phyloP scores from a whole-genome alignment of 805 yeast genomes.

The Torulaspora delbrueckii region DNA sequence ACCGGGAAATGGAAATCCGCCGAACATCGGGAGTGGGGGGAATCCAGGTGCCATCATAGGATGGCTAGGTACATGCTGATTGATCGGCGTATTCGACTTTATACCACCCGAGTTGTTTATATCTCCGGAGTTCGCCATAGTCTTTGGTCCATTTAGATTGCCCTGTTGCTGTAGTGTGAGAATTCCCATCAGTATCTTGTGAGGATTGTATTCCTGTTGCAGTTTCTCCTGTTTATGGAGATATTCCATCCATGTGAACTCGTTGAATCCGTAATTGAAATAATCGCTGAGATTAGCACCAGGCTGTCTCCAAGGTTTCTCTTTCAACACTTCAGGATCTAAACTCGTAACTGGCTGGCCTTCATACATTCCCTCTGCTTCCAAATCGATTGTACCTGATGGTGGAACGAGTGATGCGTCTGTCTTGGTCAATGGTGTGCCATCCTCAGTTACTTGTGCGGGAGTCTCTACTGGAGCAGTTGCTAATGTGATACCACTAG shows the following conservation, averaged over 20 bases:
- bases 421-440: slow-evolving; percentile 5
- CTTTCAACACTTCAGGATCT: slow-evolving; percentile 73
- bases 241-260: slow-evolving; percentile 91
- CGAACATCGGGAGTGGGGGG: slow-evolving; percentile 35
- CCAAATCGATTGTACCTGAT: slow-evolving; percentile 33
- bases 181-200: slow-evolving; percentile 61
- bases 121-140: slow-evolving; percentile 17
- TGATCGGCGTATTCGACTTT: slow-evolving; percentile 3
- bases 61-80: slow-evolving; percentile 8
- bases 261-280: slow-evolving; percentile 95
- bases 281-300: slow-evolving; percentile 94
- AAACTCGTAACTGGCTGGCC: slow-evolving; percentile 81
- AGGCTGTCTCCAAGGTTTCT: slow-evolving; percentile 97
- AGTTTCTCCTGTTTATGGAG: slow-evolving; percentile 80
- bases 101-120: slow-evolving; percentile 6
- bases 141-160: slow-evolving; percentile 40
- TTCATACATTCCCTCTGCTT: slow-evolving; percentile 42
- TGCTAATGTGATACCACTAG: slow-evolving; percentile 13
- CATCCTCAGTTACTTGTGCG: slow-evolving; percentile 5
- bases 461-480: slow-evolving; percentile 4
- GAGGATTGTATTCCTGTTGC: slow-evolving; percentile 77
- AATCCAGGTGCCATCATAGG: slow-evolving; percentile 30
- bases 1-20: slow-evolving; percentile 36
- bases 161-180: slow-evolving; percentile 36
- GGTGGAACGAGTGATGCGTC: slow-evolving; percentile 21